Base-by-base conservation (phyloP, 306 rosid species). In the Luffa acutangula region DNA sequence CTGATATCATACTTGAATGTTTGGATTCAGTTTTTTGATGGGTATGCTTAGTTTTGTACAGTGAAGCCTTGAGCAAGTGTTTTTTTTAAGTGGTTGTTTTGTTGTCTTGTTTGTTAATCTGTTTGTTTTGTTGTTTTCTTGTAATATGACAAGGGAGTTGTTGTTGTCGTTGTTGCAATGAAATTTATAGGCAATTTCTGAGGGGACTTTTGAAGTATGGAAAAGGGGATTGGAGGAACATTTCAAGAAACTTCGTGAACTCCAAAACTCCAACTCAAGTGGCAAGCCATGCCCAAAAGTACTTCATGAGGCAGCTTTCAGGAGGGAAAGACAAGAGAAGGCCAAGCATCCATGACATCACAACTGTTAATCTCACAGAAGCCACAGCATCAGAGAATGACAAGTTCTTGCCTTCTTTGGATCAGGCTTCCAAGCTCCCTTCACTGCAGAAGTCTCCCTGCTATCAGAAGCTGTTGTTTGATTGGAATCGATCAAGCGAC, bases 171-270 rank as follows among this genome's bases (percentile, higher is more conserved):
- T 78, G 21, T 48, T 25, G 76, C 64, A 15, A 82, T 58, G 45
- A 66, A 56, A 63, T 20, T 43, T 71, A 20, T 82, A 94, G 98
- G 87, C 91, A 87, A 64, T 94, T 94, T 84, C 91, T 94, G 81
- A 80, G 88, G 92, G 98, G 98, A 76, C 95, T 94, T 64, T 2
- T 91, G 45, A 89, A 91, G 70, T 85, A 92, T 80, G 98, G 98
- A 21, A 94, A 92, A 83, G 98, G 98, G 57, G 97, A 92, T 39
- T 94, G 98, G 98, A 91, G 98, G 84, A 92, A 87, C 65, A 94
- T 94, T 12, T 89, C 98, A 15, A 84, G 98, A 76, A 87, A 91
- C 69, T 92, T 83, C n/a, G 98, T 94, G 1, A 71, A 87, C 70
- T 86, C 91, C 5, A 86, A 84, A 52, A 88, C 89, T 21, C 86